These are phyloP conservation scores for Nakazawaea laoshanensis DNA, from an alignment of 805 yeast genomes.

Conservation along the genomic window DNA sequence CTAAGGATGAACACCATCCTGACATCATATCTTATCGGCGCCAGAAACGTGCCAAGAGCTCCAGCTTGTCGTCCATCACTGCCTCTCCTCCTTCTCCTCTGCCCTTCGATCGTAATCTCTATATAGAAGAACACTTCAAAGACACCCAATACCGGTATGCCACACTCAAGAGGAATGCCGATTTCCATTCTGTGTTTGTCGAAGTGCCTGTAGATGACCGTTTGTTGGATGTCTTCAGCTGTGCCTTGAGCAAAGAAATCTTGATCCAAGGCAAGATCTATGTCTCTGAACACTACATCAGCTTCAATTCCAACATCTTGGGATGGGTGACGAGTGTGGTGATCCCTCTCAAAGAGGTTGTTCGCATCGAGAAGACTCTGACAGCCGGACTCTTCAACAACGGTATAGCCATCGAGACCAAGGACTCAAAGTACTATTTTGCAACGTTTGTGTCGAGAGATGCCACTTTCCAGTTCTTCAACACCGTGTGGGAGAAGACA, in stretches of 20 bases:
- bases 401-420: constrained; percentile 69
- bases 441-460: constrained; percentile 87
- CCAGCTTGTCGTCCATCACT: constrained; percentile 14
- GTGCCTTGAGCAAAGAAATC: constrained; percentile 84
- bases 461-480: constrained; percentile 60
- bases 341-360: constrained; percentile 63
- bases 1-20: constrained; percentile 18
- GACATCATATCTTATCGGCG: constrained; percentile 22
- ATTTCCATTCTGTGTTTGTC: constrained; percentile 70
- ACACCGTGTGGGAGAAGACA: constrained; percentile 56
- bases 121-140: constrained; percentile 48
- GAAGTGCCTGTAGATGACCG: constrained; percentile 62
- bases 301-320: constrained; percentile 79
- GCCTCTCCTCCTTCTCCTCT: constrained; percentile 6
- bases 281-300: constrained; percentile 66
- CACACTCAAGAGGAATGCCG: constrained; percentile 51
- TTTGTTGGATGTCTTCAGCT: constrained; percentile 77
- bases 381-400: constrained; percentile 91
- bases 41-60: constrained; percentile 15
- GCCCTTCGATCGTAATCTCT: constrained; percentile 32
- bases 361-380: constrained; percentile 65
- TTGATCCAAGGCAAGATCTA: constrained; percentile 82
- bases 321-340: constrained; percentile 87
- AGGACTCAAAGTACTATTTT: constrained; percentile 59
- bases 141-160: constrained; percentile 61